Base-by-base conservation (phyloP, 306 rosid genomes). In the Sesbania bispinosa region DNA sequence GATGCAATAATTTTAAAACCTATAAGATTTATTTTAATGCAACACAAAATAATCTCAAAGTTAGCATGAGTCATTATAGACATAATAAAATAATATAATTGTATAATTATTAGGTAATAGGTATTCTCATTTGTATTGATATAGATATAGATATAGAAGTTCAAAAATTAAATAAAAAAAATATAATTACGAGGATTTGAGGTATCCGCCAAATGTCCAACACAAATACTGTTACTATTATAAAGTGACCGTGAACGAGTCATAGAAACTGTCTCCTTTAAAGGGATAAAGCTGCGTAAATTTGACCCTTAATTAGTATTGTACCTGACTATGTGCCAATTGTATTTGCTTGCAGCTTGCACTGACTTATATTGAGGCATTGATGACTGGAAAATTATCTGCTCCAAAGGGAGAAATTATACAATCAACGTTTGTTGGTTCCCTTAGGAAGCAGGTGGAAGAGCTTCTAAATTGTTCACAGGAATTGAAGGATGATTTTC, bases 371-470 rank as follows among this genome's bases (percentile, higher is more conserved):
- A 80, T 82, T 8, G 97, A 93, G 80, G 92, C 96, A 69, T 76
- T 88, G 81, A 83, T 87, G 82, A 76, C 82, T 36, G 85, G 82
- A 81, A 85, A 76, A 71, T 76, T 87, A 80, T 84, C 85, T 67
- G 66, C 80, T 70, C 79, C 93, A 13, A 85, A 83, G 81, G 93
- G 96, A n/a, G 86, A 92, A 76, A 87, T 89, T 69, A 76, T 92
- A 48, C 97, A 89, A 71, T 83, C 92, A 54, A 80, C 78, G 18
- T 87, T 92, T 71, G 62, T 89, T 21, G 96, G 94, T 52, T 89
- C 94, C 35, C 88, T 92, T 45, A 75, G 88, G 67, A 92, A 89
- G 82, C 84, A 85, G 73, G 92, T 92, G 58, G 98, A 92, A 74
- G 88, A 82, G 29, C 84, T 92, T 47, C 84, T 92, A 43, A 80